phyloP scores from a whole-genome alignment of 2,329 filamentous ascomycete genomes.

The Verticillium zaregamsianum region DNA sequence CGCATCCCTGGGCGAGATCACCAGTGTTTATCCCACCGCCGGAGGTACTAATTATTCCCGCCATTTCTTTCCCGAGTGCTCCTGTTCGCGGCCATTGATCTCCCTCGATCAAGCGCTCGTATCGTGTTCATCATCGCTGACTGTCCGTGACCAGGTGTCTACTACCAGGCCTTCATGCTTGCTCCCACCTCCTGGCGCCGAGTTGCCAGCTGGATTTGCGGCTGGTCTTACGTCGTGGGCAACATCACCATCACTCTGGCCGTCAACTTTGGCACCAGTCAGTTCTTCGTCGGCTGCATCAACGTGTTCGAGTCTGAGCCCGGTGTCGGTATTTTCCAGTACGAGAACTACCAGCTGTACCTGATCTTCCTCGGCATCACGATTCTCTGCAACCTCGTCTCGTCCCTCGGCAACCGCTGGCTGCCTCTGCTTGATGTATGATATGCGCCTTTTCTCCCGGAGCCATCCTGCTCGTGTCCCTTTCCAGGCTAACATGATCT shows the following conservation, averaged over 20 bases:
- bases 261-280: slow-evolving; percentile 76
- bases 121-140: neutral
- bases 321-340: slow-evolving; percentile 39
- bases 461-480: slow-evolving; percentile 15
- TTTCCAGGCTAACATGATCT: neutral
- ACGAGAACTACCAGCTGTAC: slow-evolving; percentile 61
- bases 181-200: slow-evolving; percentile 56
- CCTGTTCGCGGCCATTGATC: neutral
- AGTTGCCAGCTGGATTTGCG: slow-evolving; percentile 66
- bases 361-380: slow-evolving; percentile 69
- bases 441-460: slow-evolving; percentile 11
- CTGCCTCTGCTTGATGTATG: slow-evolving; percentile 67
- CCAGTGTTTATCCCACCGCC: slow-evolving; percentile 71
- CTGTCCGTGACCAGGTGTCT: slow-evolving; percentile 43
- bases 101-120: neutral
- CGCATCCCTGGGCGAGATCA: slow-evolving; percentile 68
- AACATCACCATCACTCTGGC: slow-evolving; percentile 80
- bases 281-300: slow-evolving; percentile 54
- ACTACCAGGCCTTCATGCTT: slow-evolving; percentile 77
- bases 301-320: slow-evolving; percentile 47
- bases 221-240: slow-evolving; percentile 73
- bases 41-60: slow-evolving; percentile 42
- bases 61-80: neutral
- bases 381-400: slow-evolving; percentile 60
- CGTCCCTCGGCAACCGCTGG: slow-evolving; percentile 62